Conservation (phyloP, 495 filamentous ascomycete species). For the Astrothelium macrocarpum region DNA sequence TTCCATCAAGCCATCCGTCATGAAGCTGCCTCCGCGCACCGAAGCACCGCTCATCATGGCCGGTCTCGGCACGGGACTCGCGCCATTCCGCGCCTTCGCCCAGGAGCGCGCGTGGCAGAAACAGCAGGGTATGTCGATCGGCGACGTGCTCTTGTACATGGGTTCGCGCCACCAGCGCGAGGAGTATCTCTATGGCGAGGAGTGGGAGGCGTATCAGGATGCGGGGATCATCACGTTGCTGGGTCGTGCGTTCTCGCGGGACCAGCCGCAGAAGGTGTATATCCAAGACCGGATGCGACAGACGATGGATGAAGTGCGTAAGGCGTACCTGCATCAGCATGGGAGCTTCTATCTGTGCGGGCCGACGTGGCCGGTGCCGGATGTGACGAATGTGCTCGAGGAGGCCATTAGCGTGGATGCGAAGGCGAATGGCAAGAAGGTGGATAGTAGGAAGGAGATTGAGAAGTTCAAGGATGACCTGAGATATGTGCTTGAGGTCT, state of each 20-base stretch:
- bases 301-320: constrained; percentile 70
- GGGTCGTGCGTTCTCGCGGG: constrained; percentile 88
- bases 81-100: constrained; percentile 95
- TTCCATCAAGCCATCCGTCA: constrained; percentile 92
- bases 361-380: constrained; percentile 97
- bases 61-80: constrained; percentile 93
- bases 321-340: constrained; percentile 80
- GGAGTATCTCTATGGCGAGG: constrained; percentile 97
- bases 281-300: constrained; percentile 98
- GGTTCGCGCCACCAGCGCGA: constrained; percentile 93
- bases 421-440: constrained; percentile 36
- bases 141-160: constrained; percentile 89
- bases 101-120: constrained; percentile 98
- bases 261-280: constrained; percentile 97
- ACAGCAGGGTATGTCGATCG: constrained; percentile 87
- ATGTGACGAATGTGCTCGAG: constrained; percentile 86
- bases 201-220: constrained; percentile 97
- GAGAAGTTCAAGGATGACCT: constrained; percentile 89
- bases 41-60: constrained; percentile 96
- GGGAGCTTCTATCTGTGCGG: constrained; percentile 95
- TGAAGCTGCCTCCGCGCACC: constrained; percentile 83
- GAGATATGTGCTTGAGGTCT: constrained; percentile 93
- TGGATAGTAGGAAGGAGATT: constrained; percentile 86
- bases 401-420: constrained; percentile 80
- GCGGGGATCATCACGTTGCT: constrained; percentile 91